Evolutionary conservation across 2,329 filamentous ascomycete genomes (phyloP), one percentile per base, ranked within the genome.

Genomic region (Cylindrodendrum hubeiense): DNA sequence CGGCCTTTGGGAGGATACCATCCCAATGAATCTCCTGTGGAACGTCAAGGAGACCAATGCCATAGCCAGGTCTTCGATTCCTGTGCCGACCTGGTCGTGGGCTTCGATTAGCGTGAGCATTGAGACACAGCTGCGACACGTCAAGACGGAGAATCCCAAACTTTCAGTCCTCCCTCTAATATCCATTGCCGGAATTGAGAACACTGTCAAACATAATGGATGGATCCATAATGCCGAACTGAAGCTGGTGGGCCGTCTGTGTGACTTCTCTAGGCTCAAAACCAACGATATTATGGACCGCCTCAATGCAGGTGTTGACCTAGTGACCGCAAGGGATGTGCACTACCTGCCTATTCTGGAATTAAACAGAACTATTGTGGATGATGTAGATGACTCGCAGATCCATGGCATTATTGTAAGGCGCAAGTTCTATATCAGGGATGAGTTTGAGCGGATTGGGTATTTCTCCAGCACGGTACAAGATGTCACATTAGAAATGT

Each of bases 1-100:
- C 5, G 55, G 46, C 10, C n/a, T 59, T 3, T 51, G 46, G 46
- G 9, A 17, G 3, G 17, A 51, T 6, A 43, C 22, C 7, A 5
- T 59, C 2, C 8, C 19, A 0, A 8, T 41, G 3, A 43, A 59
- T 7, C 17, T 51, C 5, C 24, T 51, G 4, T 51, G 55, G 46
- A 33, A 30, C 3, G 46, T 51, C 22, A 59, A 59, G 21, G 5
- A 22, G 5, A 21, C 19, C 13, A 26, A 13, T 12, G 15, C 4
- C 21, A 24, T 13, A 5, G 28, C 4, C 8, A 10, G 43, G 21
- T 21, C 21, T 2, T 44, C 21, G 4, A 15, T 24, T n/a, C 21
- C 28, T 2, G 54, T 9, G 43, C 43, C 54, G 2, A 49, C 54
- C 2, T 57, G 54, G 43, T 57, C 43, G 4, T 57, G 54, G 43